Conservation (phyloP, 208 protist species). For the Leishmania amazonensis region DNA sequence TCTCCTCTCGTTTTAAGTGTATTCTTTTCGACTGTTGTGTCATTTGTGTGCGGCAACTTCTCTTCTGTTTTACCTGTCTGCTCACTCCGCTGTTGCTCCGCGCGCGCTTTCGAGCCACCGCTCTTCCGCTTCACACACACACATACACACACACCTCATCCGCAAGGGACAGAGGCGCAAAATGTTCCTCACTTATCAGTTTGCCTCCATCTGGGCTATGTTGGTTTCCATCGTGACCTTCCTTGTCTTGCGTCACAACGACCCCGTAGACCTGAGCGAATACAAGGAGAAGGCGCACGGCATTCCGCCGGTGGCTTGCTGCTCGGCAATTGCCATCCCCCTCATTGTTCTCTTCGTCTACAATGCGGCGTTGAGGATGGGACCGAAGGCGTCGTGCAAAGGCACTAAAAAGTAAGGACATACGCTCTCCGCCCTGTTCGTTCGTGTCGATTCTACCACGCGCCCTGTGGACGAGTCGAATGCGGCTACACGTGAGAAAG, state of each 20-base stretch:
- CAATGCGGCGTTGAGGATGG: conserved; percentile 49
- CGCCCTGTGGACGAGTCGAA: not conserved
- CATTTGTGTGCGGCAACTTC: not conserved
- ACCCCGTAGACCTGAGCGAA: conserved; percentile 57
- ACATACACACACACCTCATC: not conserved
- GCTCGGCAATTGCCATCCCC: conserved; percentile 48
- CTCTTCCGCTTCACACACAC: not conserved
- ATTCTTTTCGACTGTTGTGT: not conserved
- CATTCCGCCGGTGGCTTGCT: conserved; percentile 52
- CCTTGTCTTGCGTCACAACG: conserved; percentile 52
- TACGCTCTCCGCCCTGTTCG: not conserved
- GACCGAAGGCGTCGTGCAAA: conserved; percentile 58
- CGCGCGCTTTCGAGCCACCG: not conserved
- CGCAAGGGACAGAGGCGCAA: not conserved
- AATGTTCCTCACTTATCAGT: conserved; percentile 78
- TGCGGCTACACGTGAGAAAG: not conserved
- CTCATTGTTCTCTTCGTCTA: conserved; percentile 63
- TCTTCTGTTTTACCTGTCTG: not conserved
- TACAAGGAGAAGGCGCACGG: conserved; percentile 66
- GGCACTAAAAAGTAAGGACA: conserved; percentile 45
- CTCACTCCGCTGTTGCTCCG: not conserved
- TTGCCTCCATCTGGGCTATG: conserved; percentile 55
- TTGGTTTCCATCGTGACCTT: conserved; percentile 67
- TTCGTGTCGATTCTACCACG: not conserved
- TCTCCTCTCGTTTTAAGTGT: not conserved